Conservation (phyloP, 768 basidiomycete species). For the Lentinula raphanica region DNA sequence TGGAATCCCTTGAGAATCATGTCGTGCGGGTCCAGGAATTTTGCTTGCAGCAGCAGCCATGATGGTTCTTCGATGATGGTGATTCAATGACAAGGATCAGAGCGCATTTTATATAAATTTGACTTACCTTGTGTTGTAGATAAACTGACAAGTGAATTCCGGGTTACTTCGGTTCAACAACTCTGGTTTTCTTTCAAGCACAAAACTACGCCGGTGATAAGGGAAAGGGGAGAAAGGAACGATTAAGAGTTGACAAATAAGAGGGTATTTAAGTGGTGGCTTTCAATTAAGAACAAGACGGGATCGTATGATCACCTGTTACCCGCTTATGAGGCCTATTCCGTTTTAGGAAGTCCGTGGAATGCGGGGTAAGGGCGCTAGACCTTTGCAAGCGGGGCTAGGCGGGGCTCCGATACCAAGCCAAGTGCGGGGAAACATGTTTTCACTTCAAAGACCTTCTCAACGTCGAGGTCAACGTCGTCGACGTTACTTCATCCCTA, state of each 20-base stretch:
- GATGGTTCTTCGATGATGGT: not conserved
- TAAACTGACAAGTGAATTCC: not conserved
- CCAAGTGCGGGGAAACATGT: too few species aligned
- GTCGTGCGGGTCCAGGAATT: not conserved
- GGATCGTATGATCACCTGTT: not conserved
- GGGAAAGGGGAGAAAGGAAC: not conserved
- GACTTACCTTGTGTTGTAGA: not conserved
- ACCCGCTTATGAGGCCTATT: not conserved
- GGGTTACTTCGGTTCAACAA: not conserved
- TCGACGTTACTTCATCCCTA: too few species aligned
- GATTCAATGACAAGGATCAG: not conserved
- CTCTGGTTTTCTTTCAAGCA: not conserved
- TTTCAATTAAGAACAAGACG: not conserved
- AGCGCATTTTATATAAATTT: not conserved
- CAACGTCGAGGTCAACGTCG: too few species aligned
- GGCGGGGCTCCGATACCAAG: not conserved
- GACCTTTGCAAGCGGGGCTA: not conserved
- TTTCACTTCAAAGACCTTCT: too few species aligned
- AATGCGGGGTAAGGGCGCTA: not conserved
- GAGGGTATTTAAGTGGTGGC: not conserved
- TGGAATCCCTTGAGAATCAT: conserved; percentile 6
- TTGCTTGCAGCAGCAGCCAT: conserved; percentile 1
- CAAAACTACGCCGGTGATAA: not conserved
- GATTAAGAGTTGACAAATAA: not conserved
- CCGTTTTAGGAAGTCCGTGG: not conserved